These are phyloP conservation scores for Apiospora sp. DNA, from an alignment of 2,329 filamentous ascomycete genomes.

Conservation along the genomic window DNA sequence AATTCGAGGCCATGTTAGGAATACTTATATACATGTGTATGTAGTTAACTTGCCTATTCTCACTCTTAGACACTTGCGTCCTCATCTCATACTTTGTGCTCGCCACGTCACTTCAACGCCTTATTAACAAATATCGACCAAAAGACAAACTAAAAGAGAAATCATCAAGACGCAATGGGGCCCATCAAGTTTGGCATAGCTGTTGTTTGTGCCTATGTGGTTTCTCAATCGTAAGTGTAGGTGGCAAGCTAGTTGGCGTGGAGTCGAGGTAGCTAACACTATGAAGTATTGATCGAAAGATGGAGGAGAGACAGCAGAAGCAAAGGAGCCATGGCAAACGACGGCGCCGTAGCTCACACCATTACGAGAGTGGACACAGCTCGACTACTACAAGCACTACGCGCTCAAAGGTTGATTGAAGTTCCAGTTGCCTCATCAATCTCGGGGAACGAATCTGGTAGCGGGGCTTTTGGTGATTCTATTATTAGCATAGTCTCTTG, in stretches of 20 bases:
- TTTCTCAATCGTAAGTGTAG: slow-evolving; percentile 9
- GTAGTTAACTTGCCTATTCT: background rate
- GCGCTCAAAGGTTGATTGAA: slow-evolving; percentile 7
- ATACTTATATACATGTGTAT: background rate
- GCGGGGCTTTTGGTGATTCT: background rate
- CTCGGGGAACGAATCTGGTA: background rate
- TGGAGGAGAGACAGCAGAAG: background rate
- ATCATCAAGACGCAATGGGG: background rate
- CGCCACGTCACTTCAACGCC: background rate
- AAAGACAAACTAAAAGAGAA: background rate
- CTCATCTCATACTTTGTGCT: background rate
- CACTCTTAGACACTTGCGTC: background rate
- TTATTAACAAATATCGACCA: background rate
- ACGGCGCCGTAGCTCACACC: background rate
- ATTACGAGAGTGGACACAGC: background rate
- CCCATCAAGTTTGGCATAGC: background rate
- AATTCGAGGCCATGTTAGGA: background rate
- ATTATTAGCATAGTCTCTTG: background rate
- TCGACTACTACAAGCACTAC: slow-evolving; percentile 4
- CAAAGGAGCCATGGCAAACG: background rate
- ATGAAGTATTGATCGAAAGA: slow-evolving; percentile 1
- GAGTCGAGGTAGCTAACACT: background rate
- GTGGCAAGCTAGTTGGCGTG: background rate
- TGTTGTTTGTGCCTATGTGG: background rate
- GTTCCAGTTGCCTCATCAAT: background rate